Evolutionary conservation across 495 filamentous ascomycete genomes (phyloP).

Genomic region (Aspergillus heteromorphus): DNA sequence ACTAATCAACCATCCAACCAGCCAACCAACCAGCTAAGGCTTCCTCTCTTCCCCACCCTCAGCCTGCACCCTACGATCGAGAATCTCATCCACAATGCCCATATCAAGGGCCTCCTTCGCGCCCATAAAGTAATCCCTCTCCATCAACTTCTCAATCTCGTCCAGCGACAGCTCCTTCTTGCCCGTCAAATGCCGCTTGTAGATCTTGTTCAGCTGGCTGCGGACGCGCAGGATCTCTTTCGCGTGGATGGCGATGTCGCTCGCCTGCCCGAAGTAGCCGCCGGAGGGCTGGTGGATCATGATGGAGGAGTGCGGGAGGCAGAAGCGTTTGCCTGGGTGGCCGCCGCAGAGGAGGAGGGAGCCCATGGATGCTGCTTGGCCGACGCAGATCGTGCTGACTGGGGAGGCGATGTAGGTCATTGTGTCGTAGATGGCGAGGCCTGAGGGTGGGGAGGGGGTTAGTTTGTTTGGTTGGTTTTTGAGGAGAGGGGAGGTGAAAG

Average conservation of each 20-base stretch:
- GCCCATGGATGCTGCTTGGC: constrained; percentile 93
- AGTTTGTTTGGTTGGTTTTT: constrained; percentile 5
- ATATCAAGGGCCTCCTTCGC: constrained; percentile 82
- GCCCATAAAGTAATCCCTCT: constrained; percentile 90
- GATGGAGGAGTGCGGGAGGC: constrained; percentile 83
- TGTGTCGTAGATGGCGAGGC: constrained; percentile 96
- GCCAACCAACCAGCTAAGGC: neutral
- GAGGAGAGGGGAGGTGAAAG: neutral
- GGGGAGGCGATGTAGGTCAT: constrained; percentile 95
- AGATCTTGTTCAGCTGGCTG: constrained; percentile 83
- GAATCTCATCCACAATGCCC: constrained; percentile 86
- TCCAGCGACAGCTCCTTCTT: constrained; percentile 62
- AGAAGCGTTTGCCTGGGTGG: constrained; percentile 76
- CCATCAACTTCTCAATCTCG: constrained; percentile 91
- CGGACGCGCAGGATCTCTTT: constrained; percentile 91
- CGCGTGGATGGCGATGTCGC: constrained; percentile 92
- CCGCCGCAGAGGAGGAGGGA: constrained; percentile 84
- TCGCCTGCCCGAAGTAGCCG: constrained; percentile 84
- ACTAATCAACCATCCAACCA: too few relatives aligned
- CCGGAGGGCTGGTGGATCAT: constrained; percentile 97
- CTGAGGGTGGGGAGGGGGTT: constrained; percentile 23
- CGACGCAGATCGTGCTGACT: constrained; percentile 90
- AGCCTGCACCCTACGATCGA: constrained; percentile 51
- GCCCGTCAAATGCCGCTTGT: constrained; percentile 73
- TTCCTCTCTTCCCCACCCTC: neutral